A percentile compares a stretch with the other conserved stretches of the same genome.
Evolutionary conservation across 371 early-diverging fungal genomes (phyloP).

Genomic region (Homolaphlyctis polyrhiza): DNA sequence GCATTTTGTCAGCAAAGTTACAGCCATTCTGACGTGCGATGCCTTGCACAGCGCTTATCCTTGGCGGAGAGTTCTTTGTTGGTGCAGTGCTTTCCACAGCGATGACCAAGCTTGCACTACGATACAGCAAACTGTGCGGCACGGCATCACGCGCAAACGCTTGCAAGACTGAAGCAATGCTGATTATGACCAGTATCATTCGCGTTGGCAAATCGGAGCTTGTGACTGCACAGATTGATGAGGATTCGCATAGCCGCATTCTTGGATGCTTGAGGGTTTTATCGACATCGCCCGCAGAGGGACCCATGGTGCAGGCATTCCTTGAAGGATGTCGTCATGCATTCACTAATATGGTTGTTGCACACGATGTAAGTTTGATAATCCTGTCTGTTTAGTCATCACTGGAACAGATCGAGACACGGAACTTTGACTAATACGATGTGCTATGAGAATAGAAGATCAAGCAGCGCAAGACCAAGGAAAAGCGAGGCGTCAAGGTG

Average conservation of each 20-base stretch:
- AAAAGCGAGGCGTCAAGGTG: conserved; percentile 39
- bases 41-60: conserved; percentile 54
- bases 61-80: conserved; percentile 89
- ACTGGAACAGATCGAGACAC: too few species aligned
- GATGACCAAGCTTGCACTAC: conserved; percentile 81
- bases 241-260: conserved; percentile 92
- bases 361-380: conserved; percentile 52
- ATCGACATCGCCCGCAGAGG: conserved; percentile 20
- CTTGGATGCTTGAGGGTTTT: conserved; percentile 82
- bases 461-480: conserved; percentile 30
- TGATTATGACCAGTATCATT: conserved; percentile 92
- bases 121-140: conserved; percentile 40
- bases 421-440: too few species aligned
- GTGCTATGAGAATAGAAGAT: conserved; percentile 17
- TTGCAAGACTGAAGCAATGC: conserved; percentile 86
- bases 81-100: conserved; percentile 84
- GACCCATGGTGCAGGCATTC: conserved; percentile 39
- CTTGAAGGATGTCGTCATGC: conserved; percentile 73
- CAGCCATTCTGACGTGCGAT: neutral
- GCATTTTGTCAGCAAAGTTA: neutral
- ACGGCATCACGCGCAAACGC: conserved; percentile 60
- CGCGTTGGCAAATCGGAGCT: conserved; percentile 88
- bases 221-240: conserved; percentile 81
- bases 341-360: conserved; percentile 72
- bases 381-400: too few species aligned